Conservation (phyloP, 2,329 filamentous ascomycete genomes). For the Neonectria ditissima region DNA sequence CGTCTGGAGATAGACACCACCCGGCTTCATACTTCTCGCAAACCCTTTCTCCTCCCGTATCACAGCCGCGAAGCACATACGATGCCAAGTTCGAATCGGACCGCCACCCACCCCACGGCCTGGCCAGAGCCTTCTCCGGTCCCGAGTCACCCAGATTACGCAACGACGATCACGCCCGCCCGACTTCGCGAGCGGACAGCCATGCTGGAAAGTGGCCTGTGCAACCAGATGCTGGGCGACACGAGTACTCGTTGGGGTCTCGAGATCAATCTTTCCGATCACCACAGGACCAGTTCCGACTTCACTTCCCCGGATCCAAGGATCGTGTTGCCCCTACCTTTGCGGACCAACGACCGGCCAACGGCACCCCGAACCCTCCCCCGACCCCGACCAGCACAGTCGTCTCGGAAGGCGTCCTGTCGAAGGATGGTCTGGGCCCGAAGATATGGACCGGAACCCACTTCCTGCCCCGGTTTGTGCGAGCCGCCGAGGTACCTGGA, state of each 20-base stretch:
- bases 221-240: conserved; percentile 55
- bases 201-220: conserved; percentile 53
- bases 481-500: conserved; percentile 75
- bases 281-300: conserved; percentile 50
- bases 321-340: conserved; percentile 46
- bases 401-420: conserved; percentile 57
- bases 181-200: conserved; percentile 52
- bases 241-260: conserved; percentile 61
- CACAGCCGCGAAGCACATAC: conserved; percentile 60
- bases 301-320: conserved; percentile 53
- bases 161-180: conserved; percentile 52
- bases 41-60: conserved; percentile 50
- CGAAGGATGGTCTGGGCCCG: conserved; percentile 72
- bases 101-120: conserved; percentile 47
- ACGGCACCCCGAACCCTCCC: conserved; percentile 43
- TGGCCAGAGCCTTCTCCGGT: conserved; percentile 53
- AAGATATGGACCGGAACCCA: conserved; percentile 78
- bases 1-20: conserved; percentile 54
- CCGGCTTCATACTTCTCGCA: conserved; percentile 63
- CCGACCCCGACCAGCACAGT: conserved; percentile 46
- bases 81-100: conserved; percentile 60
- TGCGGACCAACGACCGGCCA: conserved; percentile 43
- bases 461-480: conserved; percentile 74
- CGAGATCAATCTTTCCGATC: conserved; percentile 53
- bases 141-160: conserved; percentile 60